phyloP scores from a whole-genome alignment of 441 rosid species.

The Omphalea diandra region DNA sequence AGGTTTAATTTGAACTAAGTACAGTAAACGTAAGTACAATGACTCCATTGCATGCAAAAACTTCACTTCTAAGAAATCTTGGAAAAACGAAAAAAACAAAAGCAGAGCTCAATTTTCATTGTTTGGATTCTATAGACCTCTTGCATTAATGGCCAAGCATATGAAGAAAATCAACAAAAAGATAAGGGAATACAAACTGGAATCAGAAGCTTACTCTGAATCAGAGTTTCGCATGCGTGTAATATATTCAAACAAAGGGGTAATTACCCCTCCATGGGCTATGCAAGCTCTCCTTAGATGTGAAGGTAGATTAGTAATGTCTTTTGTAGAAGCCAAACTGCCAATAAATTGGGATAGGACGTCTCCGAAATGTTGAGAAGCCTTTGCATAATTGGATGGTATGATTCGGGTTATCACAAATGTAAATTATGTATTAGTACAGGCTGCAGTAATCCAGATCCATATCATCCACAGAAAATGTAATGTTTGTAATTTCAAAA shows the following conservation, averaged over 20 bases:
- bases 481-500: not conserved
- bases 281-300: conserved; percentile 90
- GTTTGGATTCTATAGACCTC: not conserved
- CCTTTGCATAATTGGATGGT: conserved; percentile 45
- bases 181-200: conserved; percentile 4
- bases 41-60: not conserved
- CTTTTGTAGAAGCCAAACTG: conserved; percentile 61
- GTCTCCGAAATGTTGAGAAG: conserved; percentile 94
- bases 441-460: not conserved
- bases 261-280: conserved; percentile 66
- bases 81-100: not conserved
- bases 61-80: not conserved
- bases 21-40: not conserved
- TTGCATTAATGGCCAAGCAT: not conserved
- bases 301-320: conserved; percentile 54
- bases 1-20: not conserved
- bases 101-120: not conserved
- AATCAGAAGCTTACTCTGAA: conserved; percentile 68
- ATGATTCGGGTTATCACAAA: conserved; percentile 15
- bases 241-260: conserved; percentile 76
- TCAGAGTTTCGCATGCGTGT: conserved; percentile 83
- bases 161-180: conserved; percentile 3
- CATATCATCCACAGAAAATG: conserved; percentile 6
- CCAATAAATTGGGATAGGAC: conserved; percentile 73
- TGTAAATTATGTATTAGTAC: conserved; percentile 6